A percentile compares a stretch with the other conserved stretches of the same genome.
Evolutionary conservation across 176 grass and related monocot genomes (phyloP).

Genomic region (Triticum monococcum): DNA sequence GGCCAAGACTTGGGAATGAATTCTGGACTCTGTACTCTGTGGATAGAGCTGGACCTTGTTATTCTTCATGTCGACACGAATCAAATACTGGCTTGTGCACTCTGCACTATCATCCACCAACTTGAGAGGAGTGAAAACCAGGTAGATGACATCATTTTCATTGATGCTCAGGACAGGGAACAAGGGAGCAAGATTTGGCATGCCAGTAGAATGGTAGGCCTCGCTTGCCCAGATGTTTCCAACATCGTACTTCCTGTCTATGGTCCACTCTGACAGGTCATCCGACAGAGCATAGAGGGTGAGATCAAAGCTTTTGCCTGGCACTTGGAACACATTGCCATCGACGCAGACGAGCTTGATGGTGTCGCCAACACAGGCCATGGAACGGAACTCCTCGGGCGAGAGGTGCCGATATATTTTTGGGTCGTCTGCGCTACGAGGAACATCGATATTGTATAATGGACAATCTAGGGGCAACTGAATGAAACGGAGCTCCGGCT

Average conservation of each 20-base stretch:
- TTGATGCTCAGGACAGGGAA: background rate
- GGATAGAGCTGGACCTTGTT: background rate
- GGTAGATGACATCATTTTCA: background rate
- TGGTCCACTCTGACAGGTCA: background rate
- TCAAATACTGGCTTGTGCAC: background rate
- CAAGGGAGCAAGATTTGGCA: background rate
- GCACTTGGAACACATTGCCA: background rate
- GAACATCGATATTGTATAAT: background rate
- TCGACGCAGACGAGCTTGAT: constrained; percentile 5
- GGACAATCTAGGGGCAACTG: background rate
- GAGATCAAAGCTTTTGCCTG: background rate
- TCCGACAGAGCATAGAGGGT: background rate
- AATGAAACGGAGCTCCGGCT: background rate
- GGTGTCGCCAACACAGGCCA: background rate
- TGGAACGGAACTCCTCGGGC: background rate
- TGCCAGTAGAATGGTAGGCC: background rate
- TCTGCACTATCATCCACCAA: background rate
- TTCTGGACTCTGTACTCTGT: too few species aligned
- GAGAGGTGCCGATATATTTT: too few species aligned
- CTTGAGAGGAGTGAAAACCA: background rate
- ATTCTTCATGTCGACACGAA: background rate
- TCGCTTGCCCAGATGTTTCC: background rate
- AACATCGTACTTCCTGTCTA: background rate
- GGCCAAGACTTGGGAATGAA: background rate
- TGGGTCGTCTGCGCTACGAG: too few species aligned